A percentile compares a stretch with the other conserved stretches of the same genome.
Evolutionary conservation across 2,329 filamentous ascomycete genomes (phyloP).

Genomic region (Domatiomyces catenatus): DNA sequence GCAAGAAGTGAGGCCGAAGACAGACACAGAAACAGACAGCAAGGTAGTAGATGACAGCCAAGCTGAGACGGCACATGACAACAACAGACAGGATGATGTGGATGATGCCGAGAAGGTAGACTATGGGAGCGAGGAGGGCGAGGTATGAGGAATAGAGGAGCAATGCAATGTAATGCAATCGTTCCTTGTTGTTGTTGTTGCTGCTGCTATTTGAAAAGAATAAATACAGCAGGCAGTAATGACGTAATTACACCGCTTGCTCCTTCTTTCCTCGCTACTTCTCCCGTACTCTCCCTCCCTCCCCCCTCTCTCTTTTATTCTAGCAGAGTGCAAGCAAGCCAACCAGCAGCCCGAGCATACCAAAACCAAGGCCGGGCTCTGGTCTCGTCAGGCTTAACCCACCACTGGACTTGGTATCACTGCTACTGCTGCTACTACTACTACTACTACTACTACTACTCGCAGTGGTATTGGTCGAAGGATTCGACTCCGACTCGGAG

Average conservation of each 20-base stretch:
- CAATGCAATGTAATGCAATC: too few species aligned
- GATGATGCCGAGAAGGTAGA: slow-evolving; percentile 19
- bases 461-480: not conserved
- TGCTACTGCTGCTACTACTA: not conserved
- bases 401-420: not conserved
- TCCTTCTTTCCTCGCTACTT: too few species aligned
- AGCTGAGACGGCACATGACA: slow-evolving; percentile 5
- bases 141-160: slow-evolving; percentile 11
- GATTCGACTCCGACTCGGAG: not conserved
- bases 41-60: slow-evolving; percentile 2
- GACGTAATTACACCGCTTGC: too few species aligned
- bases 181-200: too few species aligned
- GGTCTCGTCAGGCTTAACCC: not conserved
- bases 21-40: slow-evolving; percentile 1
- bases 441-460: not conserved
- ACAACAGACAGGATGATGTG: slow-evolving; percentile 7
- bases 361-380: not conserved
- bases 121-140: slow-evolving; percentile 30
- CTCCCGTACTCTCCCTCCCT: too few species aligned
- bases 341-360: too few species aligned
- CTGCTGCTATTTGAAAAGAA: too few species aligned
- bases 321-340: too few species aligned
- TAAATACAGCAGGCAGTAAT: too few species aligned
- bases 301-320: too few species aligned
- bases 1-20: not conserved